These are phyloP conservation scores for Fusarium marasasianum DNA, from an alignment of 2,329 filamentous ascomycete genomes.

Conservation along the genomic window DNA sequence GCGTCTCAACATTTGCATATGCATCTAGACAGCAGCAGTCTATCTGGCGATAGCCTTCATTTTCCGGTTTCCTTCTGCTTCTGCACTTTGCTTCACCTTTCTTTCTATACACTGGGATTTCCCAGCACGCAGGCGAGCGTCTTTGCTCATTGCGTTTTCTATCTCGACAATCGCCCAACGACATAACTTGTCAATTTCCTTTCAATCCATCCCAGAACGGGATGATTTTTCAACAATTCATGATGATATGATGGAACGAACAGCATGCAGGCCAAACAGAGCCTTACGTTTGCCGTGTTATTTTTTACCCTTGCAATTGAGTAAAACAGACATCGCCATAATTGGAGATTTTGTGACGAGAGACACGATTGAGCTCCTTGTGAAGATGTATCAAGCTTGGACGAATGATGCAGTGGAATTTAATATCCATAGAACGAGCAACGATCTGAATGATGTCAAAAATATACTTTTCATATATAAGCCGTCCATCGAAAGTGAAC, in stretches of 20 bases:
- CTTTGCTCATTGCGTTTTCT: slow-evolving; percentile 9
- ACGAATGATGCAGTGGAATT: slow-evolving; percentile 23
- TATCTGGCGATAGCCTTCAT: slow-evolving; percentile 31
- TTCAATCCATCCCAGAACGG: slow-evolving; percentile 11
- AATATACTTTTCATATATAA: neutral
- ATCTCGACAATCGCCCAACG: slow-evolving; percentile 12
- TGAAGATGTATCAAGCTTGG: slow-evolving; percentile 12
- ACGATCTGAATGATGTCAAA: slow-evolving; percentile 36
- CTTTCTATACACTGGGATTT: slow-evolving; percentile 25
- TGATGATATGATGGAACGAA: slow-evolving; percentile 46
- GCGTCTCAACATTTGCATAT: slow-evolving; percentile 36
- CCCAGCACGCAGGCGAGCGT: slow-evolving; percentile 1
- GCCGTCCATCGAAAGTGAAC: neutral
- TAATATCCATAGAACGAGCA: slow-evolving; percentile 43
- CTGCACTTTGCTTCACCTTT: slow-evolving; percentile 11
- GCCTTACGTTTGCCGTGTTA: slow-evolving; percentile 38
- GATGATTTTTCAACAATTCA: slow-evolving; percentile 38
- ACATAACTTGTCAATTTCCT: slow-evolving; percentile 16
- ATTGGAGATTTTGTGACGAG: slow-evolving; percentile 21
- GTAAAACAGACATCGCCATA: slow-evolving; percentile 2
- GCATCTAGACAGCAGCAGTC: slow-evolving; percentile 41
- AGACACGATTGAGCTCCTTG: slow-evolving; percentile 26
- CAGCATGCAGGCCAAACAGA: slow-evolving; percentile 41
- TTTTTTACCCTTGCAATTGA: slow-evolving; percentile 27
- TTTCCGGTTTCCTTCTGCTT: slow-evolving; percentile 8